Base-by-base conservation (phyloP, 805 yeast genomes). In the Candida gorgasii region DNA sequence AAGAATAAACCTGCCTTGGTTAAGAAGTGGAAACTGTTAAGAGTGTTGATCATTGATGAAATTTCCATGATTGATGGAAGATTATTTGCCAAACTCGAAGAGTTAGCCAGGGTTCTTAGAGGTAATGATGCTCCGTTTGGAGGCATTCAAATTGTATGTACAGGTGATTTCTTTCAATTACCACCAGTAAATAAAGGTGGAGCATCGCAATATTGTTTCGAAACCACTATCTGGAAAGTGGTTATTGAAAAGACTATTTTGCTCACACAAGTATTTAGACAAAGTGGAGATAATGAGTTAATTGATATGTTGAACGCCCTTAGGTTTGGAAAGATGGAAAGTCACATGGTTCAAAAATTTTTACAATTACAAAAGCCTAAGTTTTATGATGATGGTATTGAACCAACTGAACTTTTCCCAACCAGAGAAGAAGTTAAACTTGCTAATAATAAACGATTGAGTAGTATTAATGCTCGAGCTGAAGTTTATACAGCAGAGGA, bases 91-190 rank as follows among this genome's bases (percentile, higher is more conserved):
- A 89, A 89, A 54, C 68, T 93, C 39, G 86, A 89, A 46, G 65
- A 57, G 8, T 63, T 92, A 27, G 97, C 93, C 0, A 73, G 84
- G 50, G 55, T 53, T 1, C 40, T 84, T 2, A 62, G 86, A 4
- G 73, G 83, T 28, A 69, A 63, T 16, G 59, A 67, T 11, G 51
- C 49, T 37, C 97, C 97, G 0, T 93, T 93, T 72, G 99, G 99
- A 4, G 99, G 99, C 0, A 83, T 93, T 33, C 99, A 93, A 56
- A 52, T 93, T 12, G 79, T 93, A 9, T 63, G 90, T 26, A 85
- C 95, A 3, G 99, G 99, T n/a, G 99, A 93, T 64, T 90, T 92
- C 59, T 90, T 85, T 62, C 99, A 93, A 65, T 71, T 93, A 33
- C 99, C 99, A 1, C 99, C 99, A 0, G 95, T 93, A 5, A 71